Percentiles rank a stretch among this genome's conserved stretches.
Evolutionary conservation across 148 eudicot genomes (phyloP).

Genomic region (Persicaria maculosa): DNA sequence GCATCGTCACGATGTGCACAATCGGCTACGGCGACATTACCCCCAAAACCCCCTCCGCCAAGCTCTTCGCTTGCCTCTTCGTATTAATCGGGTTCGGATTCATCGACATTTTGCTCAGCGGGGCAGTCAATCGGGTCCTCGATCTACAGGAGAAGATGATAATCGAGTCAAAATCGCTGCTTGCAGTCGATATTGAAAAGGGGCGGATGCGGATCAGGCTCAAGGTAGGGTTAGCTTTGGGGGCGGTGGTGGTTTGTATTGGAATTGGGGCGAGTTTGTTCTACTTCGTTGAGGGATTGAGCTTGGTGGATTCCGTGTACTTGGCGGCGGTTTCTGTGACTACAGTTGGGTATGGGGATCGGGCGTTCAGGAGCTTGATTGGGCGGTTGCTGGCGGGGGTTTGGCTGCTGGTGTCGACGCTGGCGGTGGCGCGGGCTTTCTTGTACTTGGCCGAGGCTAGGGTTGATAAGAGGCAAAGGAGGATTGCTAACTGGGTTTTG

Average conservation of each 20-base stretch:
- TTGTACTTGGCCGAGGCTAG: constrained; percentile 60
- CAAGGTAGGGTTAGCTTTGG: constrained; percentile 49
- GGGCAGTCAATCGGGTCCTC: constrained; percentile 46
- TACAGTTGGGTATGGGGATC: constrained; percentile 65
- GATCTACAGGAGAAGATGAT: constrained; percentile 48
- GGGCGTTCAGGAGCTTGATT: constrained; percentile 37
- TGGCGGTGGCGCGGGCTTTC: constrained; percentile 59
- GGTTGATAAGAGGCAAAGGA: constrained; percentile 49
- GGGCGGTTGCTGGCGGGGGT: constrained; percentile 56
- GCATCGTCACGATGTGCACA: constrained; percentile 66
- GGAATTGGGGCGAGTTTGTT: constrained; percentile 38
- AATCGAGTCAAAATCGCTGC: constrained; percentile 1
- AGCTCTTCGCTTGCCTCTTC: constrained; percentile 42
- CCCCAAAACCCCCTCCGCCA: constrained; percentile 35
- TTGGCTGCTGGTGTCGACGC: constrained; percentile 55
- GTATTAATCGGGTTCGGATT: constrained; percentile 64
- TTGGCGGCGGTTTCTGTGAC: constrained; percentile 58
- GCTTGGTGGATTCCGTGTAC: constrained; percentile 45
- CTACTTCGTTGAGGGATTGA: constrained; percentile 30
- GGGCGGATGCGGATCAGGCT: constrained; percentile 57
- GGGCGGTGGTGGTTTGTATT: constrained; percentile 36
- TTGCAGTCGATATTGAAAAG: constrained; percentile 34
- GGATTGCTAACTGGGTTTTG: constrained; percentile 47
- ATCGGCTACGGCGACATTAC: constrained; percentile 72
- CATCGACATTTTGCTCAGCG: constrained; percentile 47